Conservation (phyloP, 2,329 filamentous ascomycete genomes). For the Tolypocladium sp. region DNA sequence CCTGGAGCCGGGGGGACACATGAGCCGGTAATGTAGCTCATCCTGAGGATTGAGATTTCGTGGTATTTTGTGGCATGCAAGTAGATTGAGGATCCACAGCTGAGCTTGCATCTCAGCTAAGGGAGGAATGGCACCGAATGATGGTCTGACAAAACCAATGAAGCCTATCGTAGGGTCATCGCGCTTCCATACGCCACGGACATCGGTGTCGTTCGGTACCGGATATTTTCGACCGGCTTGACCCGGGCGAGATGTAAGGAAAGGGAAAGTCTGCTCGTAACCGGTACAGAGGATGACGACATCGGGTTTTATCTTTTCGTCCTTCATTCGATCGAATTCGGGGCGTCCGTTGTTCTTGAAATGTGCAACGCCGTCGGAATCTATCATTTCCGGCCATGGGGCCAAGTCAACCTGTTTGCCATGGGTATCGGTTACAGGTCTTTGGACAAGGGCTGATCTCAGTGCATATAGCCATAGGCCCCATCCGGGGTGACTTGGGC, state of each 20-base stretch:
- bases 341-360: slow-evolving; percentile 22
- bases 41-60: slow-evolving; percentile 18
- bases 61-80: slow-evolving; percentile 11
- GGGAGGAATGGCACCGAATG: slow-evolving; percentile 34
- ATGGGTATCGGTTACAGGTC: slow-evolving; percentile 21
- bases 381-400: slow-evolving; percentile 29
- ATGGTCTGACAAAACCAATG: slow-evolving; percentile 35
- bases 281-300: slow-evolving; percentile 34
- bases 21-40: slow-evolving; percentile 29
- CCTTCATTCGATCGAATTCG: slow-evolving; percentile 19
- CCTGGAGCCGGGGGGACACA: slow-evolving; percentile 16
- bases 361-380: slow-evolving; percentile 19
- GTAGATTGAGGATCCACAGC: slow-evolving; percentile 29
- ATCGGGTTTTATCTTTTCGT: slow-evolving; percentile 25
- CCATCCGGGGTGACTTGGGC: slow-evolving; percentile 12
- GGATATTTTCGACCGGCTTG: slow-evolving; percentile 18
- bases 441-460: slow-evolving; percentile 23
- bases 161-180: slow-evolving; percentile 29
- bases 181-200: slow-evolving; percentile 38
- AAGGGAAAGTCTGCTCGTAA: slow-evolving; percentile 31
- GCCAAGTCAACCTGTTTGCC: slow-evolving; percentile 29
- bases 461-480: slow-evolving; percentile 12
- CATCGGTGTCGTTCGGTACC: slow-evolving; percentile 34
- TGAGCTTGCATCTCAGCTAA: slow-evolving; percentile 35
- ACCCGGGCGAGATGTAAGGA: slow-evolving; percentile 15